Percentiles rank a stretch among this genome's conserved stretches.
These are phyloP conservation scores for Penicillium sp. DNA, from an alignment of 2,329 filamentous ascomycete genomes.

Conservation along the genomic window DNA sequence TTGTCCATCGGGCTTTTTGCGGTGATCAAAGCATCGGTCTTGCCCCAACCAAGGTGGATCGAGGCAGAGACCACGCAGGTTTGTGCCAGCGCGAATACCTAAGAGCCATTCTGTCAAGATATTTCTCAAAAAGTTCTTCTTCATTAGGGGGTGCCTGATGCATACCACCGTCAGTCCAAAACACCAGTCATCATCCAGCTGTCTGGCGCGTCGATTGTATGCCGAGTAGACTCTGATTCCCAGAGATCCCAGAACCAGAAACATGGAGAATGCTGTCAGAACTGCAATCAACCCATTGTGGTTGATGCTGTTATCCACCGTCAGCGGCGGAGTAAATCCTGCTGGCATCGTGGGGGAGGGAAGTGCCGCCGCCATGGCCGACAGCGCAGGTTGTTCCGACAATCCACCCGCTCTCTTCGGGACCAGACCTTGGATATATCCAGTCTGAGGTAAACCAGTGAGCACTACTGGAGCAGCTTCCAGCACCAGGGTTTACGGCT, in stretches of 20 bases:
- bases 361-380: slow-evolving; percentile 5
- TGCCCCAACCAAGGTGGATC: slow-evolving; percentile 43
- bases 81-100: slow-evolving; percentile 40
- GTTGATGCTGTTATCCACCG: slow-evolving; percentile 37
- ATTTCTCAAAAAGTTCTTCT: not conserved
- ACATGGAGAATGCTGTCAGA: slow-evolving; percentile 38
- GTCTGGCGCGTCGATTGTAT: slow-evolving; percentile 28
- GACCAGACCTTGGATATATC: slow-evolving; percentile 4
- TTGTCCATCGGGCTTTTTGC: slow-evolving; percentile 32
- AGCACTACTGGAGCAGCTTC: no score
- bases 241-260: slow-evolving; percentile 41
- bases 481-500: no score
- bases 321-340: slow-evolving; percentile 34
- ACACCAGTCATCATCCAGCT: slow-evolving; percentile 38
- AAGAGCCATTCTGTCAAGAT: not conserved
- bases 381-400: not conserved
- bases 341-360: slow-evolving; percentile 13
- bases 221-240: slow-evolving; percentile 43
- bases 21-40: slow-evolving; percentile 27
- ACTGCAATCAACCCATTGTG: slow-evolving; percentile 45
- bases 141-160: not conserved
- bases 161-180: slow-evolving; percentile 34
- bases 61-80: slow-evolving; percentile 38
- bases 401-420: slow-evolving; percentile 1
- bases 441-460: not conserved